These are phyloP conservation scores for Taphrina betulina DNA, from an alignment of 1,139 yeast species.

Conservation along the genomic window DNA sequence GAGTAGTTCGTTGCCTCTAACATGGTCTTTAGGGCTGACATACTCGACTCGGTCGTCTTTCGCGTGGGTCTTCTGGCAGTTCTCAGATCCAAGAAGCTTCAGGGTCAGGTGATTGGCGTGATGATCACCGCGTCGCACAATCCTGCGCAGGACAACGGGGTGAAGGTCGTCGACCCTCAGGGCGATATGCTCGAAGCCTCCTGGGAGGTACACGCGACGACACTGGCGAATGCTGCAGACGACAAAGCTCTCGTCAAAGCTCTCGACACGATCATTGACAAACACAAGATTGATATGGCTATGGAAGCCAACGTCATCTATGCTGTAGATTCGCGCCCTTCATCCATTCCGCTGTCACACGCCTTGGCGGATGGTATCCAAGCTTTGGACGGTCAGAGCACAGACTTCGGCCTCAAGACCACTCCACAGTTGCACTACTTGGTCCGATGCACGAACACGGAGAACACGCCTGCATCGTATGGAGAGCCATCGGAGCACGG, in stretches of 20 bases:
- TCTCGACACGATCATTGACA: slow-evolving; percentile 40
- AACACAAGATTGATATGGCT: slow-evolving; percentile 49
- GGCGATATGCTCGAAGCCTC: slow-evolving; percentile 39
- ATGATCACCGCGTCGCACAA: slow-evolving; percentile 98
- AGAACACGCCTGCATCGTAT: slow-evolving; percentile 48
- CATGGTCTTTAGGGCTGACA: slow-evolving; percentile 48
- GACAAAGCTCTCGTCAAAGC: slow-evolving; percentile 45
- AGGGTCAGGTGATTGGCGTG: slow-evolving; percentile 66
- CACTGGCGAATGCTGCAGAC: slow-evolving; percentile 65
- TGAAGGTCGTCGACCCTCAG: slow-evolving; percentile 83
- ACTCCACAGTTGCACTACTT: slow-evolving; percentile 95
- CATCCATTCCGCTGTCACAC: slow-evolving; percentile 65
- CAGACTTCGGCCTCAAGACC: slow-evolving; percentile 70
- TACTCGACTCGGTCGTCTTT: slow-evolving; percentile 78
- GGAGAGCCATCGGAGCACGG: slow-evolving; percentile 68
- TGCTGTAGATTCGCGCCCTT: slow-evolving; percentile 59
- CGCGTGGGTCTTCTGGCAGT: slow-evolving; percentile 81
- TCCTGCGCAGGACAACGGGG: slow-evolving; percentile 95
- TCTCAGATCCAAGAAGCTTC: slow-evolving; percentile 68
- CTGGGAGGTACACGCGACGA: slow-evolving; percentile 85
- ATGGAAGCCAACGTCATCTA: slow-evolving; percentile 51
- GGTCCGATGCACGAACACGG: slow-evolving; percentile 63
- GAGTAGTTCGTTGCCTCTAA: neutral
- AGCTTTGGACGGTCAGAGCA: slow-evolving; percentile 50
- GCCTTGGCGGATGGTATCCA: slow-evolving; percentile 70